Evolutionary conservation across 441 rosid genomes (phyloP).

Genomic region (Rhodomyrtus psidioides): DNA sequence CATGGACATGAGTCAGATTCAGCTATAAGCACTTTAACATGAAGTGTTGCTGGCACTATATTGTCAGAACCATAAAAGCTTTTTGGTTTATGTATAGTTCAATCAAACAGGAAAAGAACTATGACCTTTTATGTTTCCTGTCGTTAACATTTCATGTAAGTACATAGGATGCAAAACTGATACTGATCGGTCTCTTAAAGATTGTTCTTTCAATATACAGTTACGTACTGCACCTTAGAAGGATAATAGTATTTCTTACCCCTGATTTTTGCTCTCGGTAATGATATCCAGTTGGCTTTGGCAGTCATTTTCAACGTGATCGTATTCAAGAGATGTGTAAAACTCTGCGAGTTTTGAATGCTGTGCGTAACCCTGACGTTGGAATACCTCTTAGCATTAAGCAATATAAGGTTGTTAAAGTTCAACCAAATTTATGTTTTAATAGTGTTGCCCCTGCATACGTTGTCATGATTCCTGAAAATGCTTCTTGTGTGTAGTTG

Average conservation of each 20-base stretch:
- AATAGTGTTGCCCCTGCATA: conserved; percentile 3
- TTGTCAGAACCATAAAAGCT: background rate
- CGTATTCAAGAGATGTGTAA: conserved; percentile 89
- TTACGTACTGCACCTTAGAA: background rate
- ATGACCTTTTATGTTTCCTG: background rate
- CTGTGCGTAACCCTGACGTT: conserved; percentile 67
- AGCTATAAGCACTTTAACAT: background rate
- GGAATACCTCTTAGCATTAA: conserved; percentile 91
- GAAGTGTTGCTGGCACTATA: background rate
- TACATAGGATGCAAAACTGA: background rate
- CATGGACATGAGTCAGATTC: background rate
- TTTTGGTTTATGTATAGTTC: background rate
- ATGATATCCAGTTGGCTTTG: conserved; percentile 64
- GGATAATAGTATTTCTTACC: background rate
- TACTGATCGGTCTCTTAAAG: background rate
- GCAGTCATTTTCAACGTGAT: conserved; percentile 92
- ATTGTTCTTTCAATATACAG: background rate
- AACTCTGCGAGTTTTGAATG: conserved; percentile 87
- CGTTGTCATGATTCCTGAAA: conserved; percentile 11
- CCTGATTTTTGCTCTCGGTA: conserved; percentile 40
- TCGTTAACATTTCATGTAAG: background rate
- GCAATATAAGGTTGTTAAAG: conserved; percentile 76
- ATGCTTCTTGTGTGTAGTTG: conserved; percentile 41
- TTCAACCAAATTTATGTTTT: conserved; percentile 4
- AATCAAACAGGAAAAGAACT: background rate